These are phyloP conservation scores for Macrophomina phaseolina DNA, from an alignment of 2,329 filamentous ascomycete species.

Conservation along the genomic window DNA sequence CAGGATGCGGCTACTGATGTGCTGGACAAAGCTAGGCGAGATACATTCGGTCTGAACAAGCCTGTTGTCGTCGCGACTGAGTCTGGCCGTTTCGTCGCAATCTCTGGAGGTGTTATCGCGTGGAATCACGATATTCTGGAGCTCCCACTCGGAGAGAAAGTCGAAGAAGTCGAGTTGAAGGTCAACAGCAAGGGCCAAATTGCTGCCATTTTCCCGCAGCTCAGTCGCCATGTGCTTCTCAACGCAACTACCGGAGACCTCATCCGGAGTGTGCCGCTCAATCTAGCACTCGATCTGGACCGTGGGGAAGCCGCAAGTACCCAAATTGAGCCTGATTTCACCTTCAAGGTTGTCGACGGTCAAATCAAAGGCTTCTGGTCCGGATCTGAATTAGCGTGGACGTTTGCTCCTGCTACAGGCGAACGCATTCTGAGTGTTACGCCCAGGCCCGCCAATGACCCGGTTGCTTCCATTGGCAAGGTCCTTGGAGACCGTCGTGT, in stretches of 20 bases:
- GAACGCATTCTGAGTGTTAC: constrained; percentile 73
- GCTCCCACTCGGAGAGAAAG: constrained; percentile 60
- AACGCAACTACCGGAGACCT: constrained; percentile 20
- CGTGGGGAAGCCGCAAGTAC: not conserved
- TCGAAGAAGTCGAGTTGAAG: constrained; percentile 58
- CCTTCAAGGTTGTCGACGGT: constrained; percentile 41
- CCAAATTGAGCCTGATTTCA: constrained; percentile 29
- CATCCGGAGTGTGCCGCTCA: constrained; percentile 7
- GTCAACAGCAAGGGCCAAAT: constrained; percentile 20
- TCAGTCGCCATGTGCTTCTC: constrained; percentile 20
- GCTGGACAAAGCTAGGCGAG: constrained; percentile 60
- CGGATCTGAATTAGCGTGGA: constrained; percentile 62
- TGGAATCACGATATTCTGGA: constrained; percentile 75
- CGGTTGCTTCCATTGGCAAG: constrained; percentile 91
- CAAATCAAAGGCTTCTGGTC: constrained; percentile 41
- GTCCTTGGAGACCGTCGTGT: constrained; percentile 92
- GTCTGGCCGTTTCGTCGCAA: constrained; percentile 77
- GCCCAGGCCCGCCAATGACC: constrained; percentile 75
- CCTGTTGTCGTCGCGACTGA: constrained; percentile 79
- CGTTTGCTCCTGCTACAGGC: constrained; percentile 68
- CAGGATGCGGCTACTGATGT: constrained; percentile 56
- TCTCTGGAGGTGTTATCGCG: constrained; percentile 74
- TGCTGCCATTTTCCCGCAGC: constrained; percentile 19
- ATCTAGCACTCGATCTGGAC: constrained; percentile 10
- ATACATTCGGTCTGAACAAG: constrained; percentile 89